Percentiles rank a stretch among this genome's conserved stretches.
Evolutionary conservation across 306 rosid species (phyloP).

Genomic region (Fragaria vesca): DNA sequence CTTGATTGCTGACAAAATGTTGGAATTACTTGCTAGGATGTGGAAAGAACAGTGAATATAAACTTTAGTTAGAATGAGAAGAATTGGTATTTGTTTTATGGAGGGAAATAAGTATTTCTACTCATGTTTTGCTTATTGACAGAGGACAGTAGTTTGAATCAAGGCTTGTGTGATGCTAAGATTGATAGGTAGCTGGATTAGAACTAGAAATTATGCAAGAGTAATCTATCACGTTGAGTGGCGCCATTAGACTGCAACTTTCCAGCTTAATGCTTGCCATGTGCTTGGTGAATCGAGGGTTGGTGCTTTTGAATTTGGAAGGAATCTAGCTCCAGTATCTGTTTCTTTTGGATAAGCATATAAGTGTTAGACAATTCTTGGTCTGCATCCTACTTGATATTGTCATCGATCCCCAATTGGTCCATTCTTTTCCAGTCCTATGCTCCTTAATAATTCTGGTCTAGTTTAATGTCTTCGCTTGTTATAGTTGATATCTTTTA

Average conservation of each 20-base stretch:
- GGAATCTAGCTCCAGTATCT: background rate
- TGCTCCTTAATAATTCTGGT: background rate
- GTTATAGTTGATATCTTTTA: constrained; percentile 1
- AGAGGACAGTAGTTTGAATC: background rate
- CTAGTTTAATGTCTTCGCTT: background rate
- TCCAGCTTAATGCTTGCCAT: background rate
- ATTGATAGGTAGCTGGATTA: background rate
- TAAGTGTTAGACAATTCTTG: too few relatives aligned
- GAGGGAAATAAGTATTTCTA: background rate
- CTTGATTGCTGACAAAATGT: background rate
- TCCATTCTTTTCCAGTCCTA: background rate
- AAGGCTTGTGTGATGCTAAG: background rate
- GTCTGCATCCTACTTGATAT: background rate
- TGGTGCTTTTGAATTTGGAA: background rate
- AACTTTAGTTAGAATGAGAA: background rate
- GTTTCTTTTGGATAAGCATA: background rate
- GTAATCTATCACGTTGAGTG: background rate
- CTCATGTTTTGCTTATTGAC: background rate
- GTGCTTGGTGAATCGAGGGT: background rate
- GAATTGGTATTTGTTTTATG: background rate
- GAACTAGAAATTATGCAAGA: background rate
- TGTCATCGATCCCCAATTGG: background rate
- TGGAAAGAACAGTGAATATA: background rate
- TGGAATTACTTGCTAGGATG: background rate
- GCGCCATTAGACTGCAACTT: background rate